These are phyloP conservation scores for Candida pseudoviswanathii DNA, from an alignment of 1,139 yeast genomes.

Conservation along the genomic window DNA sequence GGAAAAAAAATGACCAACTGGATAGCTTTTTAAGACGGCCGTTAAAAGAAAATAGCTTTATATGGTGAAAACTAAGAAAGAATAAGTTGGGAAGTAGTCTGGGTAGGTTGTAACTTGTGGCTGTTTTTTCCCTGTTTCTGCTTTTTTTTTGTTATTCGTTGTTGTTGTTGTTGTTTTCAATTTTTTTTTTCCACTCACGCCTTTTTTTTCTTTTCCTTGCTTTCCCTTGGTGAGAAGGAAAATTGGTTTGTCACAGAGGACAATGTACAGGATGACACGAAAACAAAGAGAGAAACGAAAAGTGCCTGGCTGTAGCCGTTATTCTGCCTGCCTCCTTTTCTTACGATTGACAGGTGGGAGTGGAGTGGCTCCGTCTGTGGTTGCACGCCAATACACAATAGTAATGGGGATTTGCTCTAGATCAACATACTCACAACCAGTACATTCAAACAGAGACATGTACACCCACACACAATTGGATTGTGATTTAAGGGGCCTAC, in stretches of 20 bases:
- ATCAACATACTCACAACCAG: not conserved
- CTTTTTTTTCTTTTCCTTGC: not conserved
- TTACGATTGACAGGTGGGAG: not conserved
- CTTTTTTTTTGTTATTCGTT: constrained; percentile 2
- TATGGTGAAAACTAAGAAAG: not conserved
- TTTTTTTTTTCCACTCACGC: not conserved
- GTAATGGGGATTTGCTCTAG: not conserved
- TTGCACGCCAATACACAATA: not conserved
- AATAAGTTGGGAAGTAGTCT: not conserved
- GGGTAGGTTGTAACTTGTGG: not conserved
- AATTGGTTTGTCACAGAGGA: not conserved
- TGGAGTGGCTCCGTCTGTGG: not conserved
- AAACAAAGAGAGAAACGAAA: not conserved
- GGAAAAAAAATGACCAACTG: not conserved
- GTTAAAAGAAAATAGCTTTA: not conserved
- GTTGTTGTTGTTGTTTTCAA: constrained; percentile 4
- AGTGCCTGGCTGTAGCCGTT: not conserved
- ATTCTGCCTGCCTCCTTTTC: not conserved
- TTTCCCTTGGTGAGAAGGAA: not conserved
- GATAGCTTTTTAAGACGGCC: not conserved
- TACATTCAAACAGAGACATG: not conserved
- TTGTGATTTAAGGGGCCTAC: not conserved
- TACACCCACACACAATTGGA: not conserved
- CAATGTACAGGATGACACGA: constrained; percentile 8
- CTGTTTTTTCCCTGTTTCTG: not conserved